Conservation (phyloP, 495 filamentous ascomycete genomes). For the Penicillium fimorum region DNA sequence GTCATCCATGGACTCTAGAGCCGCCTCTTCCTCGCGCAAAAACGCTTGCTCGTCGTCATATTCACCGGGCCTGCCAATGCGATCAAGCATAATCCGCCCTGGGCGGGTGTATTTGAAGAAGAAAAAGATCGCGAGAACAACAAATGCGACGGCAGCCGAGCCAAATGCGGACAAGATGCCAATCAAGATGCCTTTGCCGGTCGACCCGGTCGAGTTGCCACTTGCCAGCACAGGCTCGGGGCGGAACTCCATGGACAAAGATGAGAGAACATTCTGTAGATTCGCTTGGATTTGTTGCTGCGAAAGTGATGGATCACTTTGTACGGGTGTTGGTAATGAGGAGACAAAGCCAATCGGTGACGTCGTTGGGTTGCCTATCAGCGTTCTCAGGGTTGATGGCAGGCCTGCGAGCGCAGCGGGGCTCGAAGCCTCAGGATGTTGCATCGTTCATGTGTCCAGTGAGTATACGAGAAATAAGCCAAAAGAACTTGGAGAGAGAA, state of each 20-base stretch:
- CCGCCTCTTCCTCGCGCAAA: constrained; percentile 87
- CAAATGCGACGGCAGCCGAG: constrained; percentile 76
- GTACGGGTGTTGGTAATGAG: constrained; percentile 9
- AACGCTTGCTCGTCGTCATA: constrained; percentile 97
- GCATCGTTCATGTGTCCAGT: constrained; percentile 42
- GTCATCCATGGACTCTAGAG: constrained; percentile 94
- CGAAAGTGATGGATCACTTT: constrained; percentile 22
- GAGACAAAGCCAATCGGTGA: constrained; percentile 32
- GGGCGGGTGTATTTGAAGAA: constrained; percentile 89
- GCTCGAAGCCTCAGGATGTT: constrained; percentile 45
- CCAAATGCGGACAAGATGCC: constrained; percentile 96
- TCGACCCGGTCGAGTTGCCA: constrained; percentile 50
- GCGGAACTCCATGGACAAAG: constrained; percentile 29
- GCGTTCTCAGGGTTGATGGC: constrained; percentile 36
- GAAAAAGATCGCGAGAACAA: constrained; percentile 82
- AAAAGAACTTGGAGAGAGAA: not conserved
- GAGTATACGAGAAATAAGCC: not conserved
- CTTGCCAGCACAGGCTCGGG: constrained; percentile 28
- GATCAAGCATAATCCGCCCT: constrained; percentile 89
- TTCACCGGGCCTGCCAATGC: constrained; percentile 90
- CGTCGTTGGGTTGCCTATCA: constrained; percentile 35
- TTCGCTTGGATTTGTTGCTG: constrained; percentile 30
- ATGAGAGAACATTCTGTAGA: constrained; percentile 32
- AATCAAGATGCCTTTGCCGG: constrained; percentile 84
- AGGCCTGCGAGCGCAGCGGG: constrained; percentile 40